Evolutionary conservation across 768 basidiomycete species (phyloP), one percentile per base, ranked within the genome.

Genomic region (Naganishia onofrii): DNA sequence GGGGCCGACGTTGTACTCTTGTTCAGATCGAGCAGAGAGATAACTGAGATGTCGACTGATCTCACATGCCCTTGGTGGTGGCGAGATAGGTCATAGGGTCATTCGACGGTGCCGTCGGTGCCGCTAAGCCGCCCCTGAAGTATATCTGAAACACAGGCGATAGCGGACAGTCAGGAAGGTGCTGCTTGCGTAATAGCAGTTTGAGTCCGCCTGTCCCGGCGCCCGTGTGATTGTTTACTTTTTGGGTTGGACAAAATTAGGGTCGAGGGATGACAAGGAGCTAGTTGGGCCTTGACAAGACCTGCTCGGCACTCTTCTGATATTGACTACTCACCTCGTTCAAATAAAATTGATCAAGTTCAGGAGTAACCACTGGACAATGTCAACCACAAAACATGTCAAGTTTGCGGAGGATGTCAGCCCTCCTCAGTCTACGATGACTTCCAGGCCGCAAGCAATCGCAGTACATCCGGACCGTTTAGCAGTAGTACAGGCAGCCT

Each of bases 391-490:
- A 44, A 66, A 66, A 36, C 65, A 66, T 42, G 65, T 66, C 46
- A 54, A 52, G 26, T 66, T 66, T 48, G 46, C 46, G 5, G 65
- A 52, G 34, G 65, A 28, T 8, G 31, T 28, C 8, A 48, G 26
- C 48, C n/a, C 29, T 28, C 36, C 46, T 4, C 48, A 51, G 53
- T n/a, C 65, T 4, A 44, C 21, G 12, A 2, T 34, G 1, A 31
- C 31, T 15, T 15, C 65, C 23, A 23, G 65, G 34, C 8, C 36
- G 23, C n/a, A 46, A 17, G 60, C 60, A 17, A 42, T 46, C 23
- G 65, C 48, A 4, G 52, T 66, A 10, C 65, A 66, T 53, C 65
- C 65, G 15, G 65, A 66, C 42, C 65, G 65, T 52, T 28, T 54
- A 21, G 65, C 65, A 26, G 65, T 42, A 32, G 52, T 54, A 53